Conservation (phyloP, 768 basidiomycete genomes). For the Cubamyces sp. region DNA sequence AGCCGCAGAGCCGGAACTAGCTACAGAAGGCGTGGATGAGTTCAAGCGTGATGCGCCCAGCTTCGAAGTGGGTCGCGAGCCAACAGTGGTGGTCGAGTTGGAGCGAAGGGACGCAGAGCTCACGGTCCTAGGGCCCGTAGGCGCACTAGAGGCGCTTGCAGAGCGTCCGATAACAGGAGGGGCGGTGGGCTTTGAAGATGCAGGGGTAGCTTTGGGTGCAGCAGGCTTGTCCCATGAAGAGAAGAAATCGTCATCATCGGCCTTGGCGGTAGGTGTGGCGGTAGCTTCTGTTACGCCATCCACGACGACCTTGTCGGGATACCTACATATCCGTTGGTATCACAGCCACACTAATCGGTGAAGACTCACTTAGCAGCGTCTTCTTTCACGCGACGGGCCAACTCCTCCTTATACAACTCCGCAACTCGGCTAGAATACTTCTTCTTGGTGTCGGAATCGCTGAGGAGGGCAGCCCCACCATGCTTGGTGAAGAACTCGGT, state of each 20-base stretch:
- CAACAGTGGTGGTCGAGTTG: slow-evolving; percentile 38
- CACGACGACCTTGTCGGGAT: slow-evolving; percentile 75
- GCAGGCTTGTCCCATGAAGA: slow-evolving; percentile 92
- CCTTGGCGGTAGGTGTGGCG: slow-evolving; percentile 33
- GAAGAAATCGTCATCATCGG: slow-evolving; percentile 90
- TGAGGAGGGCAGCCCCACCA: slow-evolving; percentile 72
- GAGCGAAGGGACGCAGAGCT: slow-evolving; percentile 67
- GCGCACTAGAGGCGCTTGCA: slow-evolving; percentile 26
- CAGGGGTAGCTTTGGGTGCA: slow-evolving; percentile 34
- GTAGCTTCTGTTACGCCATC: slow-evolving; percentile 61
- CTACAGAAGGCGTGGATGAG: slow-evolving; percentile 40
- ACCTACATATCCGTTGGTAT: slow-evolving; percentile 48
- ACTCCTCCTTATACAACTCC: slow-evolving; percentile 90
- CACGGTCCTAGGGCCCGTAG: slow-evolving; percentile 55
- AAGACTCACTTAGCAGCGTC: slow-evolving; percentile 65
- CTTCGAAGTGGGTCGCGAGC: slow-evolving; percentile 39
- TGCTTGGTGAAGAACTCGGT: slow-evolving; percentile 90
- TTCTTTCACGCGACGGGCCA: slow-evolving; percentile 77
- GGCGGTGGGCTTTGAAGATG: slow-evolving; percentile 45
- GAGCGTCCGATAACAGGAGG: slow-evolving; percentile 66
- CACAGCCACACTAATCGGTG: neutral
- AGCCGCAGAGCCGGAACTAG: slow-evolving; percentile 35
- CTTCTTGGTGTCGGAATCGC: slow-evolving; percentile 79
- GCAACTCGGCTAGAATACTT: slow-evolving; percentile 87
- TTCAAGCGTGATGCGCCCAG: slow-evolving; percentile 48